Evolutionary conservation across 495 filamentous ascomycete species (phyloP).

Genomic region (Pyrenula massariospora): DNA sequence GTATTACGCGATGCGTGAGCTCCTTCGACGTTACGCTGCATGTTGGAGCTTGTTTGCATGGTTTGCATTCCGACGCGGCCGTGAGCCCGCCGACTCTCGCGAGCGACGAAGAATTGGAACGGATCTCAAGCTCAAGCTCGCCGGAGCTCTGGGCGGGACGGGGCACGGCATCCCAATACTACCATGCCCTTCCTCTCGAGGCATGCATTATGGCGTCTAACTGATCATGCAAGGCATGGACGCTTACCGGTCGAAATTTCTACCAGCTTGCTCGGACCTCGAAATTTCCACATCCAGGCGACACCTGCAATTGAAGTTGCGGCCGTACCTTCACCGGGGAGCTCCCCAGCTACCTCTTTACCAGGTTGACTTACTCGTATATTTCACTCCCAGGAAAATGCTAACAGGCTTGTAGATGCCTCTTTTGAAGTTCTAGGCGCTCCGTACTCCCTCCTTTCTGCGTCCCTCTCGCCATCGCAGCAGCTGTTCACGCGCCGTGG

Average conservation of each 20-base stretch:
- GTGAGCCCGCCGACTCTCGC: no score
- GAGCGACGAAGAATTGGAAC: neutral
- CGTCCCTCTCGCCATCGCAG: conserved; percentile 84
- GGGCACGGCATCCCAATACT: neutral
- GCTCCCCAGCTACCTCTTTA: neutral
- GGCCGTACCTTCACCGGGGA: neutral
- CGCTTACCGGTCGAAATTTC: neutral
- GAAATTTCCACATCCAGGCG: neutral
- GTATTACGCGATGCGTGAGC: no score
- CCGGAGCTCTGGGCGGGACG: neutral
- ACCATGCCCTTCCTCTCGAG: neutral
- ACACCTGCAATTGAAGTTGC: neutral
- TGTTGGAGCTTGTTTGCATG: neutral
- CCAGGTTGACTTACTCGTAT: neutral
- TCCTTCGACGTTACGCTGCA: no score
- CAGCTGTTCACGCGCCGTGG: conserved; percentile 84
- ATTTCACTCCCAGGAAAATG: no score
- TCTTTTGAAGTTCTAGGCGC: conserved; percentile 85
- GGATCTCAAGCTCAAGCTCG: neutral
- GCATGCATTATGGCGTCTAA: neutral
- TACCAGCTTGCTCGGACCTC: neutral
- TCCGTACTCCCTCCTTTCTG: conserved; percentile 84
- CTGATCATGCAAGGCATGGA: neutral
- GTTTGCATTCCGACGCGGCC: neutral
- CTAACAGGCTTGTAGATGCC: conserved; percentile 58